Percentiles rank a stretch among this genome's conserved stretches.
Conservation (phyloP, 176 grass and related monocot species). For the Leersia perrieri region DNA sequence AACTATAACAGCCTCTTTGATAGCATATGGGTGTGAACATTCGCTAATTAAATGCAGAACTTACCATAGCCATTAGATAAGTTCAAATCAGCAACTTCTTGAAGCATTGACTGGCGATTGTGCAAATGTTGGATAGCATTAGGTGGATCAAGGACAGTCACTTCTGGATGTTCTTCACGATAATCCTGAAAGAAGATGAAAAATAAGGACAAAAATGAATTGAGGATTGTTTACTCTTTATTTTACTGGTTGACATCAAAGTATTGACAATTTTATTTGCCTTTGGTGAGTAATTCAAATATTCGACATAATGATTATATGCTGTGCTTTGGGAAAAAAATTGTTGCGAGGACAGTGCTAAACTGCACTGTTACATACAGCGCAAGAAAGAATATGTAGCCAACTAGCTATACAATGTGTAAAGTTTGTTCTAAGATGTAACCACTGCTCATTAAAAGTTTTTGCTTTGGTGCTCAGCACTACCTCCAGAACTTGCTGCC, state of each 20-base stretch:
- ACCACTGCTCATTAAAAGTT: neutral
- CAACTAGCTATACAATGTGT: neutral
- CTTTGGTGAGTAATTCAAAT: no score
- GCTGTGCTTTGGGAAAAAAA: no score
- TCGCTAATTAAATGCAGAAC: neutral
- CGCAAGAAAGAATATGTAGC: neutral
- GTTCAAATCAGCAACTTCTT: conserved; percentile 80
- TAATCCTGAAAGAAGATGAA: conserved; percentile 54
- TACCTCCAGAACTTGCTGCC: conserved; percentile 79
- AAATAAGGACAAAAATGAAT: conserved; percentile 6
- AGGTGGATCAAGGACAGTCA: conserved; percentile 76
- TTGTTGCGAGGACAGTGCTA: neutral
- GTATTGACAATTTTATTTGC: neutral
- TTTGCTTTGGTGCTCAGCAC: conserved; percentile 9
- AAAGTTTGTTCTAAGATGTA: neutral
- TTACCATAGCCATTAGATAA: conserved; percentile 68
- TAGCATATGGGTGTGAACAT: neutral
- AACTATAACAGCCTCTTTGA: neutral
- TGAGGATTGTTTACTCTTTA: neutral
- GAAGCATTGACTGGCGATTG: conserved; percentile 85
- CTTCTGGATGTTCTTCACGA: conserved; percentile 74
- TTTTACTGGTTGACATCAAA: neutral
- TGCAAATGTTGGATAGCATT: conserved; percentile 70
- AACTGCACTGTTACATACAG: neutral
- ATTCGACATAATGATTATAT: no score